These are phyloP conservation scores for Wallacemonas sp. DNA, from an alignment of 208 protist species.

Conservation along the genomic window DNA sequence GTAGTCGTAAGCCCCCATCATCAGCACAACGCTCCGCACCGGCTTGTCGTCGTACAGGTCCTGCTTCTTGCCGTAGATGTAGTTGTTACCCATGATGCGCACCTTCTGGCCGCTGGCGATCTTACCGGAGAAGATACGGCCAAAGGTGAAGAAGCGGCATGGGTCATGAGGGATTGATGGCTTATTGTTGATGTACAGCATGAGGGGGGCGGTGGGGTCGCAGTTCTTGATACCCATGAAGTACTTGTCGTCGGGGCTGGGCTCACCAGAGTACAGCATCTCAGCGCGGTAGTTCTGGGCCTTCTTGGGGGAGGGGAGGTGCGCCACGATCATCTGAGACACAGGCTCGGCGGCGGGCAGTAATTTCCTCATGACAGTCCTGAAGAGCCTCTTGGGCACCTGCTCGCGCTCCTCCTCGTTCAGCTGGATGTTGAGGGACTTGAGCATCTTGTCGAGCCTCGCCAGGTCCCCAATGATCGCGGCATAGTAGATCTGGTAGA, in stretches of 20 bases:
- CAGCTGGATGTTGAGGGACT: slow-evolving; percentile 92
- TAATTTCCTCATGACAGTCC: slow-evolving; percentile 98
- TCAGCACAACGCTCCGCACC: slow-evolving; percentile 72
- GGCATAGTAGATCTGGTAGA: slow-evolving; percentile 96
- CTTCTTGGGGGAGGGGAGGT: slow-evolving; percentile 97
- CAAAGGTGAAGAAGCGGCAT: slow-evolving; percentile 82
- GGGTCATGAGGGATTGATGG: slow-evolving; percentile 97
- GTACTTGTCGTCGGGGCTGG: slow-evolving; percentile 92
- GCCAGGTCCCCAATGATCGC: slow-evolving; percentile 95
- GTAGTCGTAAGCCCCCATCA: slow-evolving; percentile 95
- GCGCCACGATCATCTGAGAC: slow-evolving; percentile 98
- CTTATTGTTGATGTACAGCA: slow-evolving; percentile 99
- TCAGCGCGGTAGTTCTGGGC: slow-evolving; percentile 97
- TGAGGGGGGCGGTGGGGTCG: slow-evolving; percentile 94
- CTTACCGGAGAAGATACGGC: slow-evolving; percentile 83
- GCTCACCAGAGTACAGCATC: slow-evolving; percentile 97
- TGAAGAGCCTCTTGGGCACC: slow-evolving; percentile 95
- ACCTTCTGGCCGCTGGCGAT: slow-evolving; percentile 98
- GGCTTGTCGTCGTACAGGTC: slow-evolving; percentile 82
- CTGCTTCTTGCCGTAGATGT: slow-evolving; percentile 98
- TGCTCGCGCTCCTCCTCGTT: slow-evolving; percentile 91
- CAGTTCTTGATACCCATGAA: slow-evolving; percentile 93
- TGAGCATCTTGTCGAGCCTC: slow-evolving; percentile 95
- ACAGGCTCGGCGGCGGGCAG: slow-evolving; percentile 97
- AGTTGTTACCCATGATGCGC: slow-evolving; percentile 99